Base-by-base conservation (phyloP, 371 early-diverging fungal genomes). In the Ordospora pajunii region DNA sequence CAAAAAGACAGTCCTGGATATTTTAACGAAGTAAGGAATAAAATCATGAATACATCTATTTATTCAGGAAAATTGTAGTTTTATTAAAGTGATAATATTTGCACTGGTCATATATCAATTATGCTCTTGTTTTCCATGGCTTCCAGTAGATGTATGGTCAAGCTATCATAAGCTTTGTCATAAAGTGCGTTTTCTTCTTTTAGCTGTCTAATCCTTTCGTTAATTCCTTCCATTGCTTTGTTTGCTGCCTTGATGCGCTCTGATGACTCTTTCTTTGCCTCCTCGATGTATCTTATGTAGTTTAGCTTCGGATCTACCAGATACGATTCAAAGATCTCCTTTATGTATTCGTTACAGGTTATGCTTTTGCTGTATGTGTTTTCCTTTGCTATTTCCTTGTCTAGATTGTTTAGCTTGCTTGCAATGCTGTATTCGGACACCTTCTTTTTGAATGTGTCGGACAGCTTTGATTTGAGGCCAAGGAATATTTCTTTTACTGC, bases 301-400 rank as follows among this genome's bases (percentile, higher is more conserved):
- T 53, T 27, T 43, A 70, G 32, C n/a, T 72, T 66, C 45, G 50
- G 37, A 12, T 77, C 71, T 12, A 71, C 67, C n/a, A 76, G 27
- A 51, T 77, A 40, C 5, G 69, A 68, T 17, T 77, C 77, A 68
- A 76, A 67, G 12, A 80, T 77, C 42, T 80, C 80, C 22, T 49
- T 37, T 8, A 80, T 73, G 42, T 80, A 80, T 37, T 45, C 66
- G 21, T 25, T 48, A 50, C 70, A 58, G 19, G 66, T 63, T 6
- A 80, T 69, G 53, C 73, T 73, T 63, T 54, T 51, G 14, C 19
- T 19, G 42, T 42, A 25, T 37, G 37, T 48, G 14, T 42, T 19
- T 9, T 49, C 46, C 19, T 80, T 52, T 32, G 54, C 40, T 12
- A 80, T 73, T n/a, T 73, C 50, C 14, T 43, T 12, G 40, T 76